Evolutionary conservation across 2,329 filamentous ascomycete species (phyloP), one percentile per base, ranked within the genome.

Genomic region (Aphanocladium album): DNA sequence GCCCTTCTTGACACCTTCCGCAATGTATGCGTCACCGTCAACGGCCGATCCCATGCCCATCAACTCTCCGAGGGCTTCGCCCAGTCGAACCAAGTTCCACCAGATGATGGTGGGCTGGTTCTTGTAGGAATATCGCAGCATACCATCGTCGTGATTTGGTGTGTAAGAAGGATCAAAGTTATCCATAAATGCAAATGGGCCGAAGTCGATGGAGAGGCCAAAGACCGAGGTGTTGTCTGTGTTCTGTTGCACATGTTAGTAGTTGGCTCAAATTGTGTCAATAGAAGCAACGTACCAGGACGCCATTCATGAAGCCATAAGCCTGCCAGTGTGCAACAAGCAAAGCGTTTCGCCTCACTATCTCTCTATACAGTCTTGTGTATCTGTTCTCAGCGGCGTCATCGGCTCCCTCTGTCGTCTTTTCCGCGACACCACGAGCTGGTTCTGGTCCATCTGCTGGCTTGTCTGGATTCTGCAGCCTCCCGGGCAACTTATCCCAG

Each of bases 221-320:
- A 87, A 87, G 55, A 99, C 83, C 0, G 92, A 96, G 0, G 95
- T 99, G 73, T 99, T 99, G 72, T 99, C 95, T 0, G 95, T 98
- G 75, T 99, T 99, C 74, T 76, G 17, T 51, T 5, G 9, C 6
- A 39, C 2, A 16, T 6, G 57, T 75, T 52, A 74, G 67, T 37
- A 45, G 16, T n/a, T 14, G 49, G 39, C 2, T n/a, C 11, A 1
- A 49, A 17, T 16, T 6, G 11, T 9, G 4, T 51, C 9, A 6
- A 4, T 43, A 25, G 3, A 12, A 50, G 2, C 8, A 17, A 64
- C 70, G 64, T 65, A 76, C 74, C 61, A 99, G 80, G 4, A 99
- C 95, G 50, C 95, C 95, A 69, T 99, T 99, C 83, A 96, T 98
- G 77, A 99, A 99, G n/a, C 91, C 95, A 70, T 98, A 98, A 0